A percentile compares a stretch with the other conserved stretches of the same genome.
phyloP scores from a whole-genome alignment of 225 moss, liverwort and hornwort genomes.

The Marchantia paleacea region DNA sequence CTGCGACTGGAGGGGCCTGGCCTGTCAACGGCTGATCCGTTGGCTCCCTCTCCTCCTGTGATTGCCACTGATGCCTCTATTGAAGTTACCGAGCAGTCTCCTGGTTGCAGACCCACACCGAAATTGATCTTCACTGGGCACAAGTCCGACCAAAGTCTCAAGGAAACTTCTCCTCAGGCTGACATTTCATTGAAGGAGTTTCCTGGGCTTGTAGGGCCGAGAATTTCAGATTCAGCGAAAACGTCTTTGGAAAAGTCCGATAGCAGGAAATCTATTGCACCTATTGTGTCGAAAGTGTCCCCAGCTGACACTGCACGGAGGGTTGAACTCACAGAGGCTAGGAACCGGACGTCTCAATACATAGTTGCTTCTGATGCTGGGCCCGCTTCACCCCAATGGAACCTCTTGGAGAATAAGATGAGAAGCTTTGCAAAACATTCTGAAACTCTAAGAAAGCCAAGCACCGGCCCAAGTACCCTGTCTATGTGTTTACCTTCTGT shows the following conservation, averaged over 20 bases:
- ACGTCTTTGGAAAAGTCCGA: conserved; percentile 17
- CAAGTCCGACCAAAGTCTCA: conserved; percentile 34
- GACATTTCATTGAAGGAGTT: neutral
- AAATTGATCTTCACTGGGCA: conserved; percentile 50
- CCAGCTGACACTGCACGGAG: neutral
- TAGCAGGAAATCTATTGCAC: neutral
- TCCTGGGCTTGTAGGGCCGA: neutral
- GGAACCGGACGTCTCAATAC: neutral
- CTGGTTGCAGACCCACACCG: conserved; percentile 27
- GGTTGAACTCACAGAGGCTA: conserved; percentile 9
- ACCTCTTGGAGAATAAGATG: conserved; percentile 14
- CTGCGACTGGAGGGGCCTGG: conserved; percentile 12
- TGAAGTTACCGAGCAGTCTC: conserved; percentile 24
- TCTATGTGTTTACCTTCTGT: neutral
- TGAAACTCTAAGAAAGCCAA: conserved; percentile 20
- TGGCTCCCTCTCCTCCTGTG: conserved; percentile 6
- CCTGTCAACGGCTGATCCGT: conserved; percentile 13
- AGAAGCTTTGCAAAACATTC: neutral
- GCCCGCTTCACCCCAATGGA: conserved; percentile 6
- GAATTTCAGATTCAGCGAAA: conserved; percentile 10
- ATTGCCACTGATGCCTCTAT: conserved; percentile 1
- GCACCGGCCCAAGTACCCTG: neutral
- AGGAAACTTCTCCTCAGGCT: conserved; percentile 13
- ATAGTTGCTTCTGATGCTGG: neutral
- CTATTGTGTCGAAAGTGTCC: conserved; percentile 1